phyloP scores from a whole-genome alignment of 2,329 filamentous ascomycete genomes.

The Fusarium virguliforme region DNA sequence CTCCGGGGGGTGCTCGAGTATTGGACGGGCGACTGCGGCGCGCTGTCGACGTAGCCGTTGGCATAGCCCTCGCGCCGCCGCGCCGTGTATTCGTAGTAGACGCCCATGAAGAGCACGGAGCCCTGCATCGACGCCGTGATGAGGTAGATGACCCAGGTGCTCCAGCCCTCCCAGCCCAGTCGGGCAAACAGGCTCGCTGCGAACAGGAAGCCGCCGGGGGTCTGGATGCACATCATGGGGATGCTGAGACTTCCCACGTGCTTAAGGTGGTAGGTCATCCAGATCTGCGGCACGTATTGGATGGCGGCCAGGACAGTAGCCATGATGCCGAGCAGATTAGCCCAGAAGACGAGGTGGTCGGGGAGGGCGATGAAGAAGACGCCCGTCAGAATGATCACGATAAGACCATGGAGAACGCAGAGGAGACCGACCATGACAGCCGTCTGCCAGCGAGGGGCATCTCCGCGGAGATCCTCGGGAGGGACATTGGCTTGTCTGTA shows the following conservation, averaged over 20 bases:
- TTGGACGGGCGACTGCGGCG: conserved; percentile 52
- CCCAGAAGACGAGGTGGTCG: conserved; percentile 80
- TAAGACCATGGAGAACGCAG: conserved; percentile 83
- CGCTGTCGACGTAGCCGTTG: conserved; percentile 46
- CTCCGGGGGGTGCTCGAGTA: conserved; percentile 52
- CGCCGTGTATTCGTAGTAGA: conserved; percentile 78
- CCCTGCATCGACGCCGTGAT: conserved; percentile 91
- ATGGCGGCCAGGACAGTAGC: conserved; percentile 84
- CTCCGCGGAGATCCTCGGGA: conserved; percentile 65
- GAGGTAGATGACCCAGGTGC: conserved; percentile 93
- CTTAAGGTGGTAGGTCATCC: conserved; percentile 88
- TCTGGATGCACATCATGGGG: conserved; percentile 98
- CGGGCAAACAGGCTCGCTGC: conserved; percentile 86
- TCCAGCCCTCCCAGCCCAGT: conserved; percentile 89
- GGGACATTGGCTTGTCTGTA: conserved; percentile 69
- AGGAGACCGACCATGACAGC: conserved; percentile 81
- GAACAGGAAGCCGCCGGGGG: conserved; percentile 92
- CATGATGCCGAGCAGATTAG: conserved; percentile 86
- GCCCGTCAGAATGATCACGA: conserved; percentile 78
- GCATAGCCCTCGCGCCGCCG: conserved; percentile 54
- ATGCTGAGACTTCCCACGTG: conserved; percentile 94
- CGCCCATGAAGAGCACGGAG: conserved; percentile 82
- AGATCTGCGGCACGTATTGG: conserved; percentile 96
- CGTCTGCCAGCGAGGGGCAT: conserved; percentile 80
- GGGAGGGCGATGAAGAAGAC: conserved; percentile 77